Percentiles rank a stretch among this genome's conserved stretches.
Conservation (phyloP, 2,329 filamentous ascomycete species). For the Stagonosporopsis vannaccii region DNA sequence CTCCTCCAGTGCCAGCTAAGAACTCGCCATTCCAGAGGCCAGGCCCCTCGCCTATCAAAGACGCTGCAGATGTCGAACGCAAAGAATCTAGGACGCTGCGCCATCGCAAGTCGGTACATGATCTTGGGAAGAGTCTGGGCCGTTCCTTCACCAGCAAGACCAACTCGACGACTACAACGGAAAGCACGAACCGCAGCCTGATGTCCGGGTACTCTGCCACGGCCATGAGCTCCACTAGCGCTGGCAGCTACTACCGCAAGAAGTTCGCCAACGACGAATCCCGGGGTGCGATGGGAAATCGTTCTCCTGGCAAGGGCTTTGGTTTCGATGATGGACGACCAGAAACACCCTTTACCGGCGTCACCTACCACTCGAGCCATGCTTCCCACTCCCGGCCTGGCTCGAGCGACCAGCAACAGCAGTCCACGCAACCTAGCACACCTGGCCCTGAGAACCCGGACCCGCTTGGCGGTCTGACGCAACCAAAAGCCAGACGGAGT, state of each 20-base stretch:
- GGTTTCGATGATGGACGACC: conserved; percentile 54
- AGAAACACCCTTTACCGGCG: conserved; percentile 70
- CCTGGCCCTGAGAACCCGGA: conserved; percentile 68
- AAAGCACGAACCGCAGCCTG: conserved; percentile 80
- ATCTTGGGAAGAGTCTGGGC: conserved; percentile 74
- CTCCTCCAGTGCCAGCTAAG: conserved; percentile 70
- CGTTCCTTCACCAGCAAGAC: conserved; percentile 91
- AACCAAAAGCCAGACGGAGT: conserved; percentile 78
- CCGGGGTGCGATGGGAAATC: conserved; percentile 69
- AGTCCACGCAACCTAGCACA: conserved; percentile 59
- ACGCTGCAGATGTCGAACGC: conserved; percentile 36
- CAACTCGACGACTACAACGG: conserved; percentile 72
- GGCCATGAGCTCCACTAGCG: conserved; percentile 92
- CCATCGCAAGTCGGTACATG: conserved; percentile 78
- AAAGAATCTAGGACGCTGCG: conserved; percentile 53
- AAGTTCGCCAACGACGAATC: conserved; percentile 63
- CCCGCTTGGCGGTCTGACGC: conserved; percentile 77
- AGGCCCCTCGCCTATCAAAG: conserved; percentile 46
- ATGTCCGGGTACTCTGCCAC: conserved; percentile 95
- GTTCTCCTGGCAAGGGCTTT: conserved; percentile 43
- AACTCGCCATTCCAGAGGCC: conserved; percentile 54
- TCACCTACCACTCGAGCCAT: conserved; percentile 93
- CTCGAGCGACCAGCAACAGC: conserved; percentile 54
- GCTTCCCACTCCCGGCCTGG: conserved; percentile 61
- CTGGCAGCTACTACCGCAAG: conserved; percentile 86